These are phyloP conservation scores for Saccharomycopsis hybrid DNA, from an alignment of 1,139 yeast species.

Conservation along the genomic window DNA sequence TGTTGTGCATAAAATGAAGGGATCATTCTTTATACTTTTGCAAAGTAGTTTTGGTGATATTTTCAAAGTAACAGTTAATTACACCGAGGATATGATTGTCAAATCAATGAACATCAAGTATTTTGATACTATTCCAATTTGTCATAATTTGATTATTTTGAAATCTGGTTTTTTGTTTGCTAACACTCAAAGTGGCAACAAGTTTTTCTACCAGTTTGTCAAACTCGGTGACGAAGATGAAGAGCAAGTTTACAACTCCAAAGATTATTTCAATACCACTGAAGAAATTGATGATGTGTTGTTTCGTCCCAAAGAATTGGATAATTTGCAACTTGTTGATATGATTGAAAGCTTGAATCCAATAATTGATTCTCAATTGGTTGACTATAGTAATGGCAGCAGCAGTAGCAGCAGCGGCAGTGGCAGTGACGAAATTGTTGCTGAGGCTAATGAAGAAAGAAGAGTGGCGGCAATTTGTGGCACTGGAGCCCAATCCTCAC, in stretches of 20 bases:
- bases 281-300: constrained; percentile 28
- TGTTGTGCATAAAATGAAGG: constrained; percentile 23
- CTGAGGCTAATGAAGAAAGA: constrained; percentile 27
- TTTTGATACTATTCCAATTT: constrained; percentile 69
- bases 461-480: constrained; percentile 25
- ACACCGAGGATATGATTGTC: constrained; percentile 33
- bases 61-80: constrained; percentile 54
- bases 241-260: constrained; percentile 28
- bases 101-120: constrained; percentile 42
- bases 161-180: constrained; percentile 74
- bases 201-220: constrained; percentile 67
- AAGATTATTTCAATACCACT: constrained; percentile 29
- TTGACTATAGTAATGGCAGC: constrained; percentile 22
- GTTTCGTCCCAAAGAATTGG: constrained; percentile 32
- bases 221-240: constrained; percentile 51
- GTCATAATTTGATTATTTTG: constrained; percentile 51
- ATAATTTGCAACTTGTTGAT: constrained; percentile 56
- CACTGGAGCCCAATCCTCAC: constrained; percentile 32
- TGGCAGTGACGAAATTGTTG: constrained; percentile 22
- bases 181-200: constrained; percentile 56
- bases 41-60: constrained; percentile 73
- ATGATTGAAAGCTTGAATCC: constrained; percentile 53
- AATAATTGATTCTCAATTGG: constrained; percentile 41
- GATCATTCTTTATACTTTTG: constrained; percentile 58
- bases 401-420: neutral